Evolutionary conservation across 768 basidiomycete genomes (phyloP).

Genomic region (Naematelia aurantialba): DNA sequence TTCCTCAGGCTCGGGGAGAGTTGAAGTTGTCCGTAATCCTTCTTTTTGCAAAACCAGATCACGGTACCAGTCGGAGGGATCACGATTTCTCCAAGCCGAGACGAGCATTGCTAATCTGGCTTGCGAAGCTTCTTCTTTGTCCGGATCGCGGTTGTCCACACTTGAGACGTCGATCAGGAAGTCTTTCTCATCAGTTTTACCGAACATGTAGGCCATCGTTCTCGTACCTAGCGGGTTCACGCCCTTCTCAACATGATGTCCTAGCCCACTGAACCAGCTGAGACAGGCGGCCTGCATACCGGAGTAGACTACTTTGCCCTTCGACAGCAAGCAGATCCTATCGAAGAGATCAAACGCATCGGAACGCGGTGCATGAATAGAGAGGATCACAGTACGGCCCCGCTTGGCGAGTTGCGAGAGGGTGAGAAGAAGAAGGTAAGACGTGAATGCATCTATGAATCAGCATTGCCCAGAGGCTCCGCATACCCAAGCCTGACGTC

Average conservation of each 20-base stretch:
- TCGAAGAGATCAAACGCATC: constrained; percentile 64
- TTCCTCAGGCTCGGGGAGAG: not conserved
- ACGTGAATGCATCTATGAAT: constrained; percentile 44
- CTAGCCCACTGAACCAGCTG: constrained; percentile 51
- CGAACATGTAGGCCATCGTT: not conserved
- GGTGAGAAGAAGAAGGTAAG: constrained; percentile 45
- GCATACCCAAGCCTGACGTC: constrained; percentile 35
- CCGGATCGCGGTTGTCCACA: constrained; percentile 53
- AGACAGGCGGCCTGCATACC: constrained; percentile 49
- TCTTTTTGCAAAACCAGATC: not conserved
- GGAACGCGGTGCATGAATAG: constrained; percentile 66
- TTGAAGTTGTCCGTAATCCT: constrained; percentile 4
- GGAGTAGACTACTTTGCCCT: constrained; percentile 56
- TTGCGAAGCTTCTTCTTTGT: constrained; percentile 50
- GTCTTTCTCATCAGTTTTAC: constrained; percentile 25
- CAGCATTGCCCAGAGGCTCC: not conserved
- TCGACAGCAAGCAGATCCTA: constrained; percentile 59
- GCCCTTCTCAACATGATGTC: constrained; percentile 43
- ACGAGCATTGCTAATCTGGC: constrained; percentile 50
- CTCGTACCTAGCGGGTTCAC: constrained; percentile 53
- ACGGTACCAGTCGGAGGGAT: not conserved
- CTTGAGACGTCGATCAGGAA: constrained; percentile 53
- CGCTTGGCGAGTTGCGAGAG: constrained; percentile 42
- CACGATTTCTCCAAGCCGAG: constrained; percentile 49
- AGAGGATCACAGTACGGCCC: constrained; percentile 58